phyloP scores from a whole-genome alignment of 805 yeast species.

The Kuraishia borneana region DNA sequence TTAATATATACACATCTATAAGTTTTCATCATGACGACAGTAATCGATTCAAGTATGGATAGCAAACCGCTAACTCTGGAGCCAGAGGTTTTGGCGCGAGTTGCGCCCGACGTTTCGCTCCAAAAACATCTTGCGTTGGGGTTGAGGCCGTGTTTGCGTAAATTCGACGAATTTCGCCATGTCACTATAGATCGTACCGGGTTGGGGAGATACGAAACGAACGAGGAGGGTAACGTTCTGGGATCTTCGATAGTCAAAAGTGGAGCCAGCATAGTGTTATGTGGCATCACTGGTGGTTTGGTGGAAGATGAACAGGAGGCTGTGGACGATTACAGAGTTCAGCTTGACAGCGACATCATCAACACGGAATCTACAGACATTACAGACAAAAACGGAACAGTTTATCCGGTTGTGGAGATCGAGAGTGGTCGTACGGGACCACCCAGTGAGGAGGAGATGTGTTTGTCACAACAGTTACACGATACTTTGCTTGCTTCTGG shows the following conservation, averaged over 20 bases:
- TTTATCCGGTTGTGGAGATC: constrained; percentile 70
- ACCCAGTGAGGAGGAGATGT: constrained; percentile 81
- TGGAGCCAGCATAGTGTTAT: constrained; percentile 65
- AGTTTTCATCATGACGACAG: constrained; percentile 6
- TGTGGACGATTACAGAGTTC: constrained; percentile 28
- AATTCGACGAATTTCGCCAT: constrained; percentile 61
- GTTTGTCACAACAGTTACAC: constrained; percentile 51
- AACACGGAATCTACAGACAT: constrained; percentile 15
- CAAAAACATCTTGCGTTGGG: constrained; percentile 71
- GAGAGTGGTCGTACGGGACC: constrained; percentile 69
- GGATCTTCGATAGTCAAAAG: constrained; percentile 63
- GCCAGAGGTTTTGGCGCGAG: constrained; percentile 70
- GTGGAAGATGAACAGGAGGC: constrained; percentile 40
- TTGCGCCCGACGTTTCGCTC: constrained; percentile 77
- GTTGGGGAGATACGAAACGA: constrained; percentile 18
- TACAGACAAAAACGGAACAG: constrained; percentile 16
- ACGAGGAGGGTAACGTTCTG: constrained; percentile 24
- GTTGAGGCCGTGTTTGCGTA: constrained; percentile 64
- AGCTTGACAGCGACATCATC: constrained; percentile 25
- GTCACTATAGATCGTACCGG: constrained; percentile 30
- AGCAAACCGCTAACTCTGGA: constrained; percentile 50
- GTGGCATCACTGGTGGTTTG: constrained; percentile 60
- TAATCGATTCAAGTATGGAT: constrained; percentile 2
- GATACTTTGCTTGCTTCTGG: constrained; percentile 50
- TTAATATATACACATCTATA: too few species aligned